Base-by-base conservation (phyloP, 1,284 basidiomycete genomes). In the Tausonia pullulans region DNA sequence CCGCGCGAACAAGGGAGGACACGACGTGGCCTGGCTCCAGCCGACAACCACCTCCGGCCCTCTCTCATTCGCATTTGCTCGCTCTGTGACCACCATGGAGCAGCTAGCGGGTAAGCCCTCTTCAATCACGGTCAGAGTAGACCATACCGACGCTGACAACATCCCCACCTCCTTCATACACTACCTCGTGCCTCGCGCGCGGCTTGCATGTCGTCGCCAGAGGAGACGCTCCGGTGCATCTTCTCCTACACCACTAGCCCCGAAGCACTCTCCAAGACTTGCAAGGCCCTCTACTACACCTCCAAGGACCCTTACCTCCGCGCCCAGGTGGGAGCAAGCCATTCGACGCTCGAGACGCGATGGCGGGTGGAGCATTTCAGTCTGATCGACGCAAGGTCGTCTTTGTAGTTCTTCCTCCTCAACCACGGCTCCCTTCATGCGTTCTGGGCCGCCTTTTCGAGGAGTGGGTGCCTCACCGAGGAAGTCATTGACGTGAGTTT, bases 401-500 rank as follows among this genome's bases (percentile, higher is more conserved):
- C 45, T 44, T 57, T 40, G 13, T 50, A 60, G 49, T 60, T 48
- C 58, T 60, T 60, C 49, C 49, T 60, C 27, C 13, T 50, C 2
- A 45, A 48, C 5, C 49, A 60, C 16, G 58, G 58, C 11, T 0
- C 48, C 8, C 39, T 49, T 7, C 48, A 51, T 11, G 58, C 58
- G 14, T 60, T 43, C 58, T 60, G 58, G 58, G 58, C 44, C 14
- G 58, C 58, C 13, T 60, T 60, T 41, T 4, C 39, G 4, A 39
- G 49, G 39, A 52, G 48, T 52, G 58, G n/a, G 1, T 60, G 46
- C 39, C 45, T 60, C 14, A 60, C 16, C 16, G 49, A 50, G 13
- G 49, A 60, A 27, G 58, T 60, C 49, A 52, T 60, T 41, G 45
- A 43, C 16, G 58, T 60, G 11, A 60, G 58, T 60, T 27, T 27